These are phyloP conservation scores for Opeltia flavorubescens DNA, from an alignment of 495 filamentous ascomycete species.

Conservation along the genomic window DNA sequence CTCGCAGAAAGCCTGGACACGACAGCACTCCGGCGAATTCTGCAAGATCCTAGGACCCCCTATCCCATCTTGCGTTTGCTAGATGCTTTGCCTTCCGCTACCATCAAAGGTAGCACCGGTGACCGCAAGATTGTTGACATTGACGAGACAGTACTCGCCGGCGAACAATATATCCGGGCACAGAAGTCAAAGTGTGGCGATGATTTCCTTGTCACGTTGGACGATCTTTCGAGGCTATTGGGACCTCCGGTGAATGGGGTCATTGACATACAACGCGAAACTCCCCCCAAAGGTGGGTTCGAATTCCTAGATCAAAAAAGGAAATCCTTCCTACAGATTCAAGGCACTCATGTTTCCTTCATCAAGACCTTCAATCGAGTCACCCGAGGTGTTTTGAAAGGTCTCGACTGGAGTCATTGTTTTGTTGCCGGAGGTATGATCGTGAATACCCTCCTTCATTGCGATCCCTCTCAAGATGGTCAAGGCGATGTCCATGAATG, in stretches of 20 bases:
- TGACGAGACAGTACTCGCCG: conserved; percentile 15
- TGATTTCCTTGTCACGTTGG: conserved; percentile 9
- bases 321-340: conserved; percentile 12
- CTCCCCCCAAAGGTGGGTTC: conserved; percentile 20
- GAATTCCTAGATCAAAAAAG: conserved; percentile 19
- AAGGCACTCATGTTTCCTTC: conserved; percentile 13
- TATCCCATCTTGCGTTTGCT: conserved; percentile 14
- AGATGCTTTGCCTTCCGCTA: background rate
- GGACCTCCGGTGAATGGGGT: background rate
- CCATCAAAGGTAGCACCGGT: background rate
- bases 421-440: conserved; percentile 22
- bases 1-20: conserved; percentile 11
- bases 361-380: conserved; percentile 16
- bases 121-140: conserved; percentile 11
- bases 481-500: conserved; percentile 7
- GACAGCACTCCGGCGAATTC: conserved; percentile 4
- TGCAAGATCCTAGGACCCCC: conserved; percentile 13
- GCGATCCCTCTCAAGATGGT: conserved; percentile 6
- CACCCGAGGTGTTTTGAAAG: conserved; percentile 17
- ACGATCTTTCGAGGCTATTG: conserved; percentile 8
- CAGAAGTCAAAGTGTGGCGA: conserved; percentile 2
- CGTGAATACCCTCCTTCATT: conserved; percentile 18
- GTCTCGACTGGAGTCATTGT: conserved; percentile 23
- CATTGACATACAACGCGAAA: conserved; percentile 6
- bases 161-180: conserved; percentile 15